Percentiles rank a stretch among this genome's conserved stretches.
phyloP scores from a whole-genome alignment of 2,329 filamentous ascomycete species.

The Myriangium duriaei region DNA sequence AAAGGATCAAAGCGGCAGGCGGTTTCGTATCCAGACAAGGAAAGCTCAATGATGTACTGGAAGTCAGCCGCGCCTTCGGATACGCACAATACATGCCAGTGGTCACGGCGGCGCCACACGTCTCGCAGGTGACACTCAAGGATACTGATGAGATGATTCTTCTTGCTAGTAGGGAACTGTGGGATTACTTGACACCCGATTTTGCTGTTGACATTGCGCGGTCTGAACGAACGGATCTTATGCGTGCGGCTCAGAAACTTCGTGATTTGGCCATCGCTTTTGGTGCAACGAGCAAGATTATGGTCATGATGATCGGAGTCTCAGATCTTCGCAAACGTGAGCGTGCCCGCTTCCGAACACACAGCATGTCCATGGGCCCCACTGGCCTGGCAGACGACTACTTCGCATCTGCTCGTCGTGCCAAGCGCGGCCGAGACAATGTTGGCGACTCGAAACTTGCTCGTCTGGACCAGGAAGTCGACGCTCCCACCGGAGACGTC shows the following conservation, averaged over 20 bases:
- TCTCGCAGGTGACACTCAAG: slow-evolving; percentile 63
- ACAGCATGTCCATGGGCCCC: slow-evolving; percentile 76
- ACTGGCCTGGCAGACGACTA: slow-evolving; percentile 62
- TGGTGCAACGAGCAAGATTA: slow-evolving; percentile 85
- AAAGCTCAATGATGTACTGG: slow-evolving; percentile 78
- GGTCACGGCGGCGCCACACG: slow-evolving; percentile 80
- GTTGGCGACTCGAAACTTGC: slow-evolving; percentile 77
- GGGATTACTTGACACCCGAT: slow-evolving; percentile 85
- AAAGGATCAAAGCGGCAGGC: slow-evolving; percentile 84
- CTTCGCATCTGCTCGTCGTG: slow-evolving; percentile 50
- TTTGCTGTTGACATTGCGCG: slow-evolving; percentile 85
- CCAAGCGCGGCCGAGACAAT: slow-evolving; percentile 45
- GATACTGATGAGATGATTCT: slow-evolving; percentile 91
- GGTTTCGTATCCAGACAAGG: slow-evolving; percentile 94
- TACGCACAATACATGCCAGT: slow-evolving; percentile 87
- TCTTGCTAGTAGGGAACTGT: slow-evolving; percentile 81
- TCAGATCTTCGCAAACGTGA: slow-evolving; percentile 80
- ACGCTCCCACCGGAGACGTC: slow-evolving; percentile 79
- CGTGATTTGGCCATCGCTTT: slow-evolving; percentile 92
- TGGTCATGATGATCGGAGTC: slow-evolving; percentile 97
- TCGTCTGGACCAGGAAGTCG: slow-evolving; percentile 78
- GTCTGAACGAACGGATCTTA: slow-evolving; percentile 75
- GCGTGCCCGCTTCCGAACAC: slow-evolving; percentile 59
- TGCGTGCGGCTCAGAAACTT: slow-evolving; percentile 89
- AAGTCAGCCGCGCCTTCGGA: slow-evolving; percentile 89